Evolutionary conservation across 768 basidiomycete species (phyloP).

Genomic region (Mycena capillaripes): DNA sequence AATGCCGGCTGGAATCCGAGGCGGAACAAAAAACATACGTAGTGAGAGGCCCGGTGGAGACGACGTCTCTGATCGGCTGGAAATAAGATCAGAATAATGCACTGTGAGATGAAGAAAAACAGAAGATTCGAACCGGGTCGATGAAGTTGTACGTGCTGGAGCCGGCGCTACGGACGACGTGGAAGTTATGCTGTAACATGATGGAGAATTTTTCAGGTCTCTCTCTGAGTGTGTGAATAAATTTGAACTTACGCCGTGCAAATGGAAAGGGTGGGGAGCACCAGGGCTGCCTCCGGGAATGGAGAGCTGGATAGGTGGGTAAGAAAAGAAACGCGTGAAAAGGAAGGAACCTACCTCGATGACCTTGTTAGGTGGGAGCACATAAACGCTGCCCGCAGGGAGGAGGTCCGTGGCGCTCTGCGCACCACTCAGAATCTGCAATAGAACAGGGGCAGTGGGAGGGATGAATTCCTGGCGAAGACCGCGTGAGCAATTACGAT

Average conservation of each 20-base stretch:
- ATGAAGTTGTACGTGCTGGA: slow-evolving; percentile 42
- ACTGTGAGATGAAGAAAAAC: not conserved
- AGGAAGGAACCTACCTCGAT: slow-evolving; percentile 44
- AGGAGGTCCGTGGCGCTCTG: slow-evolving; percentile 48
- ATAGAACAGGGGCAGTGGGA: slow-evolving; percentile 57
- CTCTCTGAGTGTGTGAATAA: not conserved
- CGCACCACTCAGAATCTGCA: slow-evolving; percentile 60
- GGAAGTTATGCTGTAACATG: slow-evolving; percentile 44
- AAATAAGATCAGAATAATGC: not conserved
- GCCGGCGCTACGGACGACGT: slow-evolving; percentile 47
- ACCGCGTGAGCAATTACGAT: not conserved
- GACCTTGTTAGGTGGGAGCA: slow-evolving; percentile 53
- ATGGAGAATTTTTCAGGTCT: not conserved
- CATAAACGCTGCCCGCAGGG: slow-evolving; percentile 50
- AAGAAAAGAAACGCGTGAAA: not conserved
- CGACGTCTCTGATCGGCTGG: slow-evolving; percentile 31
- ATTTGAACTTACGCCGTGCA: slow-evolving; percentile 35
- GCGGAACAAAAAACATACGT: not conserved
- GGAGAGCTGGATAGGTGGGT: slow-evolving; percentile 36
- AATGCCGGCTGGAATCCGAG: not conserved
- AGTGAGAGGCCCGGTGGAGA: slow-evolving; percentile 10
- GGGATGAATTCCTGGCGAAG: slow-evolving; percentile 34
- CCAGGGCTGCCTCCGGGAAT: slow-evolving; percentile 45
- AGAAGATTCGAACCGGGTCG: slow-evolving; percentile 55
- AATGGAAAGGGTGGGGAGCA: slow-evolving; percentile 33